These are phyloP conservation scores for Ramaria sp. DNA, from an alignment of 768 basidiomycete species.

Conservation along the genomic window DNA sequence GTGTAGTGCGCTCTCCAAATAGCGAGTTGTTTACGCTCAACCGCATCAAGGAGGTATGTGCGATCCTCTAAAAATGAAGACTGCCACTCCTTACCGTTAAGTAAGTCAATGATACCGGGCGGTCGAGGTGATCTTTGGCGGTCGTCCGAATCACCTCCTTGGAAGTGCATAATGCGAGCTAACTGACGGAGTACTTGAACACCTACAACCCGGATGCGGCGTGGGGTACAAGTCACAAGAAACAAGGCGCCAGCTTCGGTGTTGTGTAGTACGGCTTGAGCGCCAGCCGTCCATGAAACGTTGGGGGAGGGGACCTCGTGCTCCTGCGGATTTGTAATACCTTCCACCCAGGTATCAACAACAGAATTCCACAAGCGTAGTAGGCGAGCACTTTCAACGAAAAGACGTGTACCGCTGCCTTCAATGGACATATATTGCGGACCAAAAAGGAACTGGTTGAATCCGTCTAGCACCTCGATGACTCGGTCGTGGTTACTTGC, in stretches of 20 bases:
- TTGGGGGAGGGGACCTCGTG: slow-evolving; percentile 20
- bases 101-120: slow-evolving; percentile 35
- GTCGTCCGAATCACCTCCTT: slow-evolving; percentile 16
- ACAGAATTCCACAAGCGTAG: slow-evolving; percentile 65
- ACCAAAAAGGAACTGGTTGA: slow-evolving; percentile 66
- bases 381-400: slow-evolving; percentile 57
- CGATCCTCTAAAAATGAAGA: slow-evolving; percentile 46
- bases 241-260: slow-evolving; percentile 69
- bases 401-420: slow-evolving; percentile 47
- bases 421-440: slow-evolving; percentile 53
- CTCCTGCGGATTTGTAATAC: slow-evolving; percentile 30
- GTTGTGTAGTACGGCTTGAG: slow-evolving; percentile 37
- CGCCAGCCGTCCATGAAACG: slow-evolving; percentile 30
- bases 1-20: slow-evolving; percentile 54
- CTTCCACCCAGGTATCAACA: slow-evolving; percentile 57
- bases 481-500: slow-evolving; percentile 50
- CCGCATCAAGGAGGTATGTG: slow-evolving; percentile 54
- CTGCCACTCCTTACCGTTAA: slow-evolving; percentile 40
- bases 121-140: neutral
- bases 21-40: slow-evolving; percentile 49
- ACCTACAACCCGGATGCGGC: slow-evolving; percentile 45
- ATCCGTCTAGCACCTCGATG: slow-evolving; percentile 47
- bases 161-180: slow-evolving; percentile 37
- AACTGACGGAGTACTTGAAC: slow-evolving; percentile 55
- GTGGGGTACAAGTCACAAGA: slow-evolving; percentile 49